A percentile compares a stretch with the other conserved stretches of the same genome.
phyloP scores from a whole-genome alignment of 768 basidiomycete species.

The Coprinopsis sp. region DNA sequence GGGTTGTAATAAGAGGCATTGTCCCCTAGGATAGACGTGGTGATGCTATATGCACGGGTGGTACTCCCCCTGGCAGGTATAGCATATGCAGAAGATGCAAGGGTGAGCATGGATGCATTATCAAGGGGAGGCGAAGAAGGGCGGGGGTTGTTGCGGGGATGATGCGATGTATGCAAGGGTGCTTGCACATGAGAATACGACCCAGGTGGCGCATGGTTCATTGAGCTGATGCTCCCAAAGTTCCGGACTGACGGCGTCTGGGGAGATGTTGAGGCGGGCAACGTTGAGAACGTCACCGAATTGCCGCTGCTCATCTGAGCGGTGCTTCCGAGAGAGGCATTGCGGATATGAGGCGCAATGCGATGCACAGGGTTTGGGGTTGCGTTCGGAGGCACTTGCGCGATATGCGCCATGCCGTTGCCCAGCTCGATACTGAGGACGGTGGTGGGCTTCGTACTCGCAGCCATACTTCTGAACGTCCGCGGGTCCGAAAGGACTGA shows the following conservation, averaged over 20 bases:
- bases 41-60: slow-evolving; percentile 5
- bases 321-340: slow-evolving; percentile 53
- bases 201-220: slow-evolving; percentile 22
- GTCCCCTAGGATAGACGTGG: slow-evolving; percentile 48
- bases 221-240: slow-evolving; percentile 25
- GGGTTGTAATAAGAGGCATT: slow-evolving; percentile 72
- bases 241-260: slow-evolving; percentile 24
- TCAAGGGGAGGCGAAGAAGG: slow-evolving; percentile 88
- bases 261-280: slow-evolving; percentile 47
- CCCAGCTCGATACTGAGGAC: slow-evolving; percentile 83
- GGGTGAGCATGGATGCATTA: slow-evolving; percentile 88
- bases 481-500: slow-evolving; percentile 78
- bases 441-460: slow-evolving; percentile 93
- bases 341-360: slow-evolving; percentile 54
- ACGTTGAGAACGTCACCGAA: slow-evolving; percentile 71
- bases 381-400: slow-evolving; percentile 71
- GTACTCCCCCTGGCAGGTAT: slow-evolving; percentile 23
- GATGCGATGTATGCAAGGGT: slow-evolving; percentile 85
- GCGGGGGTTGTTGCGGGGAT: slow-evolving; percentile 93
- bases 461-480: slow-evolving; percentile 78
- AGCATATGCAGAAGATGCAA: slow-evolving; percentile 91
- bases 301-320: slow-evolving; percentile 42
- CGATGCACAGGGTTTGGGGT: slow-evolving; percentile 47
- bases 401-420: slow-evolving; percentile 87
- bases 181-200: slow-evolving; percentile 53